Evolutionary conservation across 2,329 filamentous ascomycete species (phyloP).

Genomic region (Chaetomiaceae sp.): DNA sequence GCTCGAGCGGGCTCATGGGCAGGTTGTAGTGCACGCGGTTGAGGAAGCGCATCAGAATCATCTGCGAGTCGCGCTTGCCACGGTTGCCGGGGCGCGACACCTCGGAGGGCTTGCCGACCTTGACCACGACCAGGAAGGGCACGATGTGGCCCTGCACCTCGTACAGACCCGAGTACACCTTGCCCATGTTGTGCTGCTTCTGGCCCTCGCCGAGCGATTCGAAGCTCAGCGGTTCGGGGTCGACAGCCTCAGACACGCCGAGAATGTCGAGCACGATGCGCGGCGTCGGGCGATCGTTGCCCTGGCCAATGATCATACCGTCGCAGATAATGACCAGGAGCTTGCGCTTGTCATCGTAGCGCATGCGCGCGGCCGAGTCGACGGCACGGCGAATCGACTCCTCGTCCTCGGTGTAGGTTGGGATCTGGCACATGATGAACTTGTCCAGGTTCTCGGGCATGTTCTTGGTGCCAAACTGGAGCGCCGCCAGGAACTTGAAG

Average conservation of each 20-base stretch:
- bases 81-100: constrained; percentile 92
- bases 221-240: constrained; percentile 94
- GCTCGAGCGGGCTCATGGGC: constrained; percentile 90
- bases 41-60: constrained; percentile 97
- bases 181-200: constrained; percentile 99
- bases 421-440: constrained; percentile 96
- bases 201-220: constrained; percentile 92
- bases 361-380: constrained; percentile 91
- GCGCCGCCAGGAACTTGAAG: constrained; percentile 94
- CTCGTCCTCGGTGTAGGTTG: constrained; percentile 97
- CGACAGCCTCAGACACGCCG: constrained; percentile 86
- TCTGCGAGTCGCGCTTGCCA: constrained; percentile 98
- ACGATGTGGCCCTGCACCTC: constrained; percentile 98
- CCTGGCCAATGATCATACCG: constrained; percentile 99
- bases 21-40: constrained; percentile 98
- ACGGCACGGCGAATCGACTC: constrained; percentile 95
- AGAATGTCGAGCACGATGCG: constrained; percentile 96
- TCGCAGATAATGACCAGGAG: constrained; percentile 89
- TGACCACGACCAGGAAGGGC: constrained; percentile 93
- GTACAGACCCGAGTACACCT: constrained; percentile 95
- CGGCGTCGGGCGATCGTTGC: constrained; percentile 92
- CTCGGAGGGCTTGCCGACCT: constrained; percentile 96
- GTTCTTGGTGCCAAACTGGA: constrained; percentile 90
- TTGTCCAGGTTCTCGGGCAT: constrained; percentile 95
- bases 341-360: constrained; percentile 98